A percentile compares a stretch with the other conserved stretches of the same genome.
Evolutionary conservation across 257 asterid genomes (phyloP).

Genomic region (Solanum neorickii): DNA sequence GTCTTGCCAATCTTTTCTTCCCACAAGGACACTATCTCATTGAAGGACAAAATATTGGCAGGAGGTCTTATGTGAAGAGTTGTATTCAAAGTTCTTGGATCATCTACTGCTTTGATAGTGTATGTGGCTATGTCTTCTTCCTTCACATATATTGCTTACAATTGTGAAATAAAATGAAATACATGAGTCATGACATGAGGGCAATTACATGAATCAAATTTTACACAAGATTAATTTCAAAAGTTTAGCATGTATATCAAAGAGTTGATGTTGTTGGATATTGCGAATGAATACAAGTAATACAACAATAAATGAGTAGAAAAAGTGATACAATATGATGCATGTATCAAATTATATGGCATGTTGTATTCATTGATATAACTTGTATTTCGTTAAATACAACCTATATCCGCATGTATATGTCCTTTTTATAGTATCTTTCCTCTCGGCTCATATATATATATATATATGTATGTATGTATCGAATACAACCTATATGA

Average conservation of each 20-base stretch:
- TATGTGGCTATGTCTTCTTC: slow-evolving; percentile 51
- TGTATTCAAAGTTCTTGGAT: slow-evolving; percentile 63
- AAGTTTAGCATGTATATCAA: not conserved
- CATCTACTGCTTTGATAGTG: slow-evolving; percentile 56
- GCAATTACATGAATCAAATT: not conserved
- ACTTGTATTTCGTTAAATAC: not conserved
- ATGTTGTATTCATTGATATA: not conserved
- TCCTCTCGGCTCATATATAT: not conserved
- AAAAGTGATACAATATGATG: not conserved
- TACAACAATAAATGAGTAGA: not conserved
- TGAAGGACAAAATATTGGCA: slow-evolving; percentile 38
- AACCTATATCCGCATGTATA: not conserved
- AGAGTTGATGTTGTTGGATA: not conserved
- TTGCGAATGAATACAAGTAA: not conserved
- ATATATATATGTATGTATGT: not conserved
- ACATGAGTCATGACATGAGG: not conserved
- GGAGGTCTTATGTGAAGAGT: slow-evolving; percentile 45
- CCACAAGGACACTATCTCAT: slow-evolving; percentile 54
- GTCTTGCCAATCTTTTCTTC: slow-evolving; percentile 66
- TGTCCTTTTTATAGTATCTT: not conserved
- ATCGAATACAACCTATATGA: not conserved
- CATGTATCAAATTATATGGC: not conserved
- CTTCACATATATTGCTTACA: slow-evolving; percentile 35
- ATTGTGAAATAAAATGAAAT: not conserved
- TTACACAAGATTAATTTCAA: not conserved